Conservation (phyloP, 805 yeast genomes). For the Cyberlindnera xylosilytica region DNA sequence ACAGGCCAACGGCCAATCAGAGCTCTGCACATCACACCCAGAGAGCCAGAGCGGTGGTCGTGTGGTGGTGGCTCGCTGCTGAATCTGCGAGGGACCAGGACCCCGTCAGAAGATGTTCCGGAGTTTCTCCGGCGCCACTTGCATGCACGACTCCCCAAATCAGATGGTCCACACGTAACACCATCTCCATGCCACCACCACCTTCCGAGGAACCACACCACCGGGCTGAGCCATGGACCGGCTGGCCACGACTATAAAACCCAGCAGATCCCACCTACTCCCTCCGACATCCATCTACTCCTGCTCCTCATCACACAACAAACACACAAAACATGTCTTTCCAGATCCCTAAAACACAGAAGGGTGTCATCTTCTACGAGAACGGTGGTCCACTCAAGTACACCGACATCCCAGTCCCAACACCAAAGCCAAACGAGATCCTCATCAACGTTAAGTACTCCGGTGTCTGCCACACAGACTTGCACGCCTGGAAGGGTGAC, state of each 20-base stretch:
- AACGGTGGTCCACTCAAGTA: constrained; percentile 45
- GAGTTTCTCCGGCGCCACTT: background rate
- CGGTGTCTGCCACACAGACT: constrained; percentile 63
- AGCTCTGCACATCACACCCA: too few species aligned
- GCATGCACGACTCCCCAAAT: too few species aligned
- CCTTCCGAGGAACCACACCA: too few species aligned
- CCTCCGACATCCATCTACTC: background rate
- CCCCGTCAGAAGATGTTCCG: background rate
- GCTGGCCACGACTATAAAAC: too few species aligned
- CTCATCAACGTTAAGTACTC: constrained; percentile 57
- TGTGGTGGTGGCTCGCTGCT: too few species aligned
- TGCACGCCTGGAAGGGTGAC: constrained; percentile 56
- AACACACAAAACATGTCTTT: constrained; percentile 3
- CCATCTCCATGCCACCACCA: too few species aligned
- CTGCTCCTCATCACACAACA: background rate
- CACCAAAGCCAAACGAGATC: constrained; percentile 52
- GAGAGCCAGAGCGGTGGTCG: too few species aligned
- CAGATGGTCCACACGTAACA: too few species aligned
- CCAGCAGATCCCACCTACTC: too few species aligned
- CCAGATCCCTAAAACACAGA: constrained; percentile 41
- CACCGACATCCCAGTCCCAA: constrained; percentile 52
- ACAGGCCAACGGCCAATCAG: too few species aligned
- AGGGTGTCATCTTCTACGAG: constrained; percentile 48
- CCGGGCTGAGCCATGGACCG: background rate
- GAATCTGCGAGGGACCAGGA: too few species aligned